Percentiles rank a stretch among this genome's conserved stretches.
Evolutionary conservation across 1,284 basidiomycete species (phyloP).

Genomic region (Ganoderma sinense): DNA sequence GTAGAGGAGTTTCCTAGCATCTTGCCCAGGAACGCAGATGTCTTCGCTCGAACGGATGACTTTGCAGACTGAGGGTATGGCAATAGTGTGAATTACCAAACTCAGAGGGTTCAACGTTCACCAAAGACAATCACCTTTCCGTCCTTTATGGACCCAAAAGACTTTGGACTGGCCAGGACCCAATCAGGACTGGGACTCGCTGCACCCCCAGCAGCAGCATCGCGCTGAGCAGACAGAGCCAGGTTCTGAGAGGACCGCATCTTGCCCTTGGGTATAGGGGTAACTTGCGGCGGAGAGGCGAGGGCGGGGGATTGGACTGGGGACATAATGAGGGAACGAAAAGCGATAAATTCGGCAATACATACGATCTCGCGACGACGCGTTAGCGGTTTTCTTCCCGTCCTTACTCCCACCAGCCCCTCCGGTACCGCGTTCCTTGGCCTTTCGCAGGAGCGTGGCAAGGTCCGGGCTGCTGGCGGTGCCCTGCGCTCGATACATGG

Average conservation of each 20-base stretch:
- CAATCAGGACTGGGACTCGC: constrained; percentile 56
- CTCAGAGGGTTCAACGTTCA: neutral
- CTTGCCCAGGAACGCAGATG: constrained; percentile 79
- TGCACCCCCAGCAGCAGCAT: constrained; percentile 18
- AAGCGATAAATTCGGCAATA: constrained; percentile 2
- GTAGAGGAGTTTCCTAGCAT: constrained; percentile 71
- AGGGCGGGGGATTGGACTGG: constrained; percentile 23
- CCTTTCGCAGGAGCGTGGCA: constrained; percentile 82
- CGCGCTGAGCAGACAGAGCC: constrained; percentile 22
- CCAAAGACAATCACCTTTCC: constrained; percentile 51
- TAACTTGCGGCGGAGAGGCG: constrained; percentile 22
- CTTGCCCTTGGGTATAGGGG: constrained; percentile 33
- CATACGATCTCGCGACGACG: constrained; percentile 52
- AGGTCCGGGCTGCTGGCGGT: constrained; percentile 91
- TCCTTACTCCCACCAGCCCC: constrained; percentile 48
- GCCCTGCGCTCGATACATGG: constrained; percentile 86
- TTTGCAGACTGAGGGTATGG: constrained; percentile 50
- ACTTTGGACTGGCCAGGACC: constrained; percentile 51
- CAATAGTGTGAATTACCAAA: constrained; percentile 8
- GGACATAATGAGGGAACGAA: constrained; percentile 11
- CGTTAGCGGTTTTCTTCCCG: constrained; percentile 53
- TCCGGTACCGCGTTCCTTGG: constrained; percentile 66
- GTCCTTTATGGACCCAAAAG: constrained; percentile 48
- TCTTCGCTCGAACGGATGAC: constrained; percentile 75
- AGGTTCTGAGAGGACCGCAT: constrained; percentile 30